These are phyloP conservation scores for Claviceps sp. DNA, from an alignment of 2,329 filamentous ascomycete species.

Conservation along the genomic window DNA sequence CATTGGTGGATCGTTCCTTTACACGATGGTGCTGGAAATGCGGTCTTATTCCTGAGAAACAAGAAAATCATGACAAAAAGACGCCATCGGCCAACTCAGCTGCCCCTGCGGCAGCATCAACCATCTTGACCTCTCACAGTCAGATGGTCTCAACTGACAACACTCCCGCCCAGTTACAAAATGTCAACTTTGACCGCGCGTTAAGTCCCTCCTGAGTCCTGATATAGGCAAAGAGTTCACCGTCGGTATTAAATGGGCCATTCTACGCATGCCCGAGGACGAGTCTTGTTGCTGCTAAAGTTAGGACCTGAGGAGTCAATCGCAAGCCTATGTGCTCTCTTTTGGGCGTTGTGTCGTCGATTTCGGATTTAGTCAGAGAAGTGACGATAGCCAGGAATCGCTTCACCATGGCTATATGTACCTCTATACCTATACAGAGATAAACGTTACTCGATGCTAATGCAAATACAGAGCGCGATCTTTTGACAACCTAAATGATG, in stretches of 20 bases:
- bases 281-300: conserved; percentile 1
- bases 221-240: neutral
- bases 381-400: no score
- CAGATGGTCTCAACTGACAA: neutral
- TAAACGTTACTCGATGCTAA: no score
- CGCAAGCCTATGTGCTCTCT: neutral
- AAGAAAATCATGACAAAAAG: neutral
- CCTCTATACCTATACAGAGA: no score
- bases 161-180: neutral
- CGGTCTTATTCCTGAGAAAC: neutral
- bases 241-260: conserved; percentile 2
- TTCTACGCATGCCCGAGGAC: conserved; percentile 3
- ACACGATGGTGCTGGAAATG: no score
- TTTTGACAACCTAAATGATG: no score
- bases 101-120: neutral
- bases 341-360: no score
- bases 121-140: neutral
- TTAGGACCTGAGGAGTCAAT: neutral
- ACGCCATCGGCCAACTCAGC: neutral
- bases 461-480: no score
- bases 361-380: no score
- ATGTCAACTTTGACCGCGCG: conserved; percentile 2
- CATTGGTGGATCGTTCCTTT: neutral
- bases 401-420: no score
- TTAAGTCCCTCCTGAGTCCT: conserved; percentile 1